A percentile compares a stretch with the other conserved stretches of the same genome.
These are phyloP conservation scores for Iris pallida DNA, from an alignment of 116 monocot genomes.

Conservation along the genomic window DNA sequence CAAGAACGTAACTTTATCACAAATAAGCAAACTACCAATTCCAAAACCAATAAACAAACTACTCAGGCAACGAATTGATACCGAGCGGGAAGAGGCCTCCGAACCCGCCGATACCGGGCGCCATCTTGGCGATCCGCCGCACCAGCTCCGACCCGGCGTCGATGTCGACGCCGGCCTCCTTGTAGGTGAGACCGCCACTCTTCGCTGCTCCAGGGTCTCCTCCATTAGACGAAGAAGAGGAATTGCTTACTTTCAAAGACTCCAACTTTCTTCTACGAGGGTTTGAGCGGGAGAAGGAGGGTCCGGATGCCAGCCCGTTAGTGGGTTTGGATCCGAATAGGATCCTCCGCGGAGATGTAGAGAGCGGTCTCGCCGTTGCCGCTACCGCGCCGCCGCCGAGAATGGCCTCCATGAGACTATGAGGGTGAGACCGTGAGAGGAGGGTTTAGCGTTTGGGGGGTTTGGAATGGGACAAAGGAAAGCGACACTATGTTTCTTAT, in stretches of 20 bases:
- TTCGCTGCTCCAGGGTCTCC: not conserved
- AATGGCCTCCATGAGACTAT: too few species aligned
- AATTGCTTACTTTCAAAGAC: not conserved
- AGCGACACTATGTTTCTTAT: too few species aligned
- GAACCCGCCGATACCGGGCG: conserved; percentile 89
- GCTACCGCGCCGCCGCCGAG: too few species aligned
- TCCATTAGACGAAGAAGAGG: not conserved
- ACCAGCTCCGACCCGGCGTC: conserved; percentile 90
- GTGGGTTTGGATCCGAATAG: conserved; percentile 6
- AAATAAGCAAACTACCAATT: not conserved
- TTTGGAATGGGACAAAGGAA: too few species aligned
- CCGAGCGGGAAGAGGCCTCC: conserved; percentile 84
- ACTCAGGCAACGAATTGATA: conserved; percentile 13
- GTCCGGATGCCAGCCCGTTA: not conserved
- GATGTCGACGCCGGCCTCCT: conserved; percentile 90
- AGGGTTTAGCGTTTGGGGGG: too few species aligned
- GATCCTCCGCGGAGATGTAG: not conserved
- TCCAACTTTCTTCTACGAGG: not conserved
- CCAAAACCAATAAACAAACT: not conserved
- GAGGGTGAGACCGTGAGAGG: too few species aligned
- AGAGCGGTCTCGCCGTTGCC: not conserved
- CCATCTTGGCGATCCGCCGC: conserved; percentile 82
- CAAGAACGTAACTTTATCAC: not conserved
- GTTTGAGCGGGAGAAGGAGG: not conserved
- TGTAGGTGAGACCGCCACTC: conserved; percentile 57